Percentiles rank a stretch among this genome's conserved stretches.
Conservation (phyloP, 371 early-diverging fungal species). For the Apophysomyces sp. region DNA sequence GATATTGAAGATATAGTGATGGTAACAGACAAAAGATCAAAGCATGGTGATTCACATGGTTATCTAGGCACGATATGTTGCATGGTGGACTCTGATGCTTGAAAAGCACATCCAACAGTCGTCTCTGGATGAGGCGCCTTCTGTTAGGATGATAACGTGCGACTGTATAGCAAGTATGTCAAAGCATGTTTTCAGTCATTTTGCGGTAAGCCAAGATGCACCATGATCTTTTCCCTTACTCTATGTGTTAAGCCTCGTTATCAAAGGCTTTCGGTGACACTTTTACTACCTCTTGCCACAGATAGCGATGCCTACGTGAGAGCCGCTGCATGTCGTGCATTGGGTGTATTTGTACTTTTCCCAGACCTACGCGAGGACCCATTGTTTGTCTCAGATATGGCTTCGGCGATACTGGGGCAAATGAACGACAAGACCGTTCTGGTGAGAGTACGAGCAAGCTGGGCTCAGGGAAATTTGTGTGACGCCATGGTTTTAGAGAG, state of each 20-base stretch:
- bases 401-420: constrained; percentile 41
- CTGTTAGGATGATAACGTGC: constrained; percentile 58
- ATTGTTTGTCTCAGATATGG: constrained; percentile 56
- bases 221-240: background rate
- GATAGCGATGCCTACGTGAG: constrained; percentile 58
- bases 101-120: constrained; percentile 50
- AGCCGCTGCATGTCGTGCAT: constrained; percentile 69
- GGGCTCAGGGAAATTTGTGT: constrained; percentile 77
- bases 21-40: background rate
- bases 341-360: constrained; percentile 68
- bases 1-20: background rate
- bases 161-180: constrained; percentile 65
- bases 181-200: constrained; percentile 35
- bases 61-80: constrained; percentile 10
- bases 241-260: constrained; percentile 31
- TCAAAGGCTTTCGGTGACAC: constrained; percentile 46
- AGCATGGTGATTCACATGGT: background rate
- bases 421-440: constrained; percentile 51
- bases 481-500: constrained; percentile 63
- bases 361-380: constrained; percentile 58
- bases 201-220: constrained; percentile 32
- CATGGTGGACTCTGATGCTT: constrained; percentile 54
- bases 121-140: constrained; percentile 34
- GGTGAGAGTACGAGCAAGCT: constrained; percentile 70
- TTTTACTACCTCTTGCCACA: constrained; percentile 51